phyloP scores from a whole-genome alignment of 441 rosid species.

The Erysimum pusillum region DNA sequence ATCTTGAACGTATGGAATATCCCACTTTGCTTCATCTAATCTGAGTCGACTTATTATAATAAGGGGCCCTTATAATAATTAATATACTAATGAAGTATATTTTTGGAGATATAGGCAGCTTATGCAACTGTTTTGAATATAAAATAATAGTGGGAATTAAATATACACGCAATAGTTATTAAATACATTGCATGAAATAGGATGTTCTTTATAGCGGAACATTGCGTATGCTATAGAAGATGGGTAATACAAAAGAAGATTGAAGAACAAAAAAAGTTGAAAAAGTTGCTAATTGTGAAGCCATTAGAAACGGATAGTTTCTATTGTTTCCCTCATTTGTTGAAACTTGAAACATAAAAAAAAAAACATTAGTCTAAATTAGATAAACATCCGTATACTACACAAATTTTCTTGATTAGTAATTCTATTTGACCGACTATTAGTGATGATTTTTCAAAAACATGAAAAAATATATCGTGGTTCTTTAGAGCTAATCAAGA shows the following conservation, averaged over 20 bases:
- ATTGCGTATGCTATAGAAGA: not conserved
- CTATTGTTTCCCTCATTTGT: not conserved
- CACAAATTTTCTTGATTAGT: not conserved
- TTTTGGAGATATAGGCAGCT: not conserved
- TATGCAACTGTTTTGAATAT: constrained; percentile 26
- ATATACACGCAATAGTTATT: not conserved
- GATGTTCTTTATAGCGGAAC: not conserved
- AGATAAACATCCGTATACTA: not conserved
- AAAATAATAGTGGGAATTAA: not conserved
- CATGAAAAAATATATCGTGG: too few relatives aligned
- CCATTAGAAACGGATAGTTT: too few relatives aligned
- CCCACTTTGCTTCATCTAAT: constrained; percentile 45
- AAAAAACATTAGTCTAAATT: not conserved
- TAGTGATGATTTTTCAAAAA: too few relatives aligned
- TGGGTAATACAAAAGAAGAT: not conserved
- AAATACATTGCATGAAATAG: not conserved
- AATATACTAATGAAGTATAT: too few relatives aligned
- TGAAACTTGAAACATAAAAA: not conserved
- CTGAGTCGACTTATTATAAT: constrained; percentile 13
- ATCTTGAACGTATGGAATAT: constrained; percentile 46
- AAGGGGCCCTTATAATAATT: too few relatives aligned
- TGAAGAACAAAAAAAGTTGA: not conserved
- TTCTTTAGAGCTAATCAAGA: too few relatives aligned
- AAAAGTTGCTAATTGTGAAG: not conserved
- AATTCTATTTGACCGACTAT: not conserved